Evolutionary conservation across 257 asterid species (phyloP).

Genomic region (Rubia yunnanensis): DNA sequence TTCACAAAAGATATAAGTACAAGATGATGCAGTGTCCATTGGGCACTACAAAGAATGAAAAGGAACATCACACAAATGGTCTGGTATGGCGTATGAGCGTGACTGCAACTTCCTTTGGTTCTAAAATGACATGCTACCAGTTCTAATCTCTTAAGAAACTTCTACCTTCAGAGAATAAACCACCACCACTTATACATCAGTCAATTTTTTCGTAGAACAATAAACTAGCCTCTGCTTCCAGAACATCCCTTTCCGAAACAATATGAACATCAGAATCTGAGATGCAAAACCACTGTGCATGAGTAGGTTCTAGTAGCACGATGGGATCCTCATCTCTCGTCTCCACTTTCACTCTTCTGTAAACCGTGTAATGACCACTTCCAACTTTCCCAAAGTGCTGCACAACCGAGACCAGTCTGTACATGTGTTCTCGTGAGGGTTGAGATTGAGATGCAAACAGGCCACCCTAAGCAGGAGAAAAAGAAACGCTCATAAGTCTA

Average conservation of each 20-base stretch:
- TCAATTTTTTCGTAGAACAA: constrained; percentile 65
- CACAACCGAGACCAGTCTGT: constrained; percentile 69
- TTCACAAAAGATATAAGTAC: background rate
- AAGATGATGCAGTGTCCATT: background rate
- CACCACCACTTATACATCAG: background rate
- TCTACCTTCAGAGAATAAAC: background rate
- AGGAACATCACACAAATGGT: background rate
- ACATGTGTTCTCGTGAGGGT: constrained; percentile 22
- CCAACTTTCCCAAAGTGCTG: constrained; percentile 73
- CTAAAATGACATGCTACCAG: background rate
- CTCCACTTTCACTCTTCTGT: constrained; percentile 50
- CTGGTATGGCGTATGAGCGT: background rate
- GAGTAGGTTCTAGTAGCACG: constrained; percentile 37
- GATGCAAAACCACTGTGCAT: constrained; percentile 71
- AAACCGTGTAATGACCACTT: constrained; percentile 82
- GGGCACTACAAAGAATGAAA: background rate
- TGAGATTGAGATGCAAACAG: constrained; percentile 1
- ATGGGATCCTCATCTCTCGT: constrained; percentile 39
- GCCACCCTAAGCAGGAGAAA: constrained; percentile 24
- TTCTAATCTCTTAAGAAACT: background rate
- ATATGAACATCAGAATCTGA: constrained; percentile 64
- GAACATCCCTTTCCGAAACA: constrained; percentile 67
- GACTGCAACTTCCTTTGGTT: too few relatives aligned
- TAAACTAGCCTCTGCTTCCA: constrained; percentile 71
- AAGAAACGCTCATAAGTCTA: background rate